Evolutionary conservation across 2,329 filamentous ascomycete species (phyloP), one percentile per base, ranked within the genome.

Genomic region (Furcasterigmium furcatum): DNA sequence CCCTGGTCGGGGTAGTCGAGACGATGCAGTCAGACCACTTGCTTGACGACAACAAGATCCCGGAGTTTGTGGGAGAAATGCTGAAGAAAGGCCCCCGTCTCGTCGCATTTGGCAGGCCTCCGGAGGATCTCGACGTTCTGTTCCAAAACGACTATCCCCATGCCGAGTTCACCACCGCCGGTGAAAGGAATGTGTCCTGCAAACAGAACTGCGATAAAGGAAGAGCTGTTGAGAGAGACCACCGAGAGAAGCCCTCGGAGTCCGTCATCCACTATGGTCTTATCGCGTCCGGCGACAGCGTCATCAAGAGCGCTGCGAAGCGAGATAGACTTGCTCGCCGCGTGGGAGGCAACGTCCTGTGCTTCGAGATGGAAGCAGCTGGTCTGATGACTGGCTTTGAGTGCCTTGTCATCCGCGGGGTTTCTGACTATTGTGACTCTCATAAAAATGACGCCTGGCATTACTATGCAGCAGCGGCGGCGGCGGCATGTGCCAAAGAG

Each of bases 401-500:
- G 0, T 59, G 58, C 19, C 49, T 62, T 1, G 53, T 59, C 12
- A 49, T 63, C 16, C 49, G 55, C 2, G 60, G 60, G 9, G 57
- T 64, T 27, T 61, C 53, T 38, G 60, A 65, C 45, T 65, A 65
- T 38, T 47, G 58, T 3, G 60, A 64, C 36, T 47, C 52, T 4
- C 53, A 60, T 32, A 61, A 60, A 32, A 57, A 55, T 41, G 47
- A 57, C 9, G 21, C 12, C 19, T 61, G 53, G 57, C 56, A 58
- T 35, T 18, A 43, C 13, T 58, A 58, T 41, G 46, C 55, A 9
- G 50, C 57, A 5, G 44, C 49, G 10, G 54, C 49, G 1, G 52
- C 57, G 1, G 55, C 58, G 2, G 57, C 52, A 9, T 60, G 46
- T 42, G 47, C 53, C 4, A 57, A 54, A 44, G 46, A 48, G 34